Base-by-base conservation (phyloP, 768 basidiomycete species). In the Pleurotus citrinopileatus region DNA sequence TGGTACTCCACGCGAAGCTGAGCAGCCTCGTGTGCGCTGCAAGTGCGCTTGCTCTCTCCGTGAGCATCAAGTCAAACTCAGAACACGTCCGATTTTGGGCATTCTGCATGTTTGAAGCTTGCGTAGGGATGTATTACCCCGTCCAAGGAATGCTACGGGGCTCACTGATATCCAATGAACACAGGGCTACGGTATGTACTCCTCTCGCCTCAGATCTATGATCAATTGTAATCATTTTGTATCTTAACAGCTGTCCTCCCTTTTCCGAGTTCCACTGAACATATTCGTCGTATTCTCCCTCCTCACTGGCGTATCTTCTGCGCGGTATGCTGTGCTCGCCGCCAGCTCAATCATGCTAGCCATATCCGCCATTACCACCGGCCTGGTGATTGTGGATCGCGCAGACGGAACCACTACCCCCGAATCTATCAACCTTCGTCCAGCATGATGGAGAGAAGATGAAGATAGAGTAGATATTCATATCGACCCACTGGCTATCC, bases 111-210 rank as follows among this genome's bases (percentile, higher is more conserved):
- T 90, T 89, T 57, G 87, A 90, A 65, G 84, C 79, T 13, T 89
- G 85, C 63, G 88, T 89, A 5, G 87, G 87, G 42, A 80, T 87
- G 81, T 89, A 89, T 62, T 89, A 89, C 61, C 87, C 87, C 20
- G 79, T 88, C 26, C 87, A 89, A 55, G 87, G 87, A 25, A 89
- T 86, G 77, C 68, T 89, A 19, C 76, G 84, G 36, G 85, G 87
- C 20, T 73, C 76, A 1, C 65, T 89, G 51, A 83, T 89, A 10
- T 72, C 83, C 1, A 83, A 89, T 55, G 87, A 88, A 61, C 81
- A 89, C 59, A 79, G 87, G 13, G 87, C 88, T 1, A 89, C 88
- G 50, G 87, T 89, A 57, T 59, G 80, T 64, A 15, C n/a, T 53
- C 9, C 8, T 13, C 42, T 48, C 23, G 46, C 15, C 46, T 25